Percentiles rank a stretch among this genome's conserved stretches.
Conservation (phyloP, 768 basidiomycete species). For the Trametes coccinea region DNA sequence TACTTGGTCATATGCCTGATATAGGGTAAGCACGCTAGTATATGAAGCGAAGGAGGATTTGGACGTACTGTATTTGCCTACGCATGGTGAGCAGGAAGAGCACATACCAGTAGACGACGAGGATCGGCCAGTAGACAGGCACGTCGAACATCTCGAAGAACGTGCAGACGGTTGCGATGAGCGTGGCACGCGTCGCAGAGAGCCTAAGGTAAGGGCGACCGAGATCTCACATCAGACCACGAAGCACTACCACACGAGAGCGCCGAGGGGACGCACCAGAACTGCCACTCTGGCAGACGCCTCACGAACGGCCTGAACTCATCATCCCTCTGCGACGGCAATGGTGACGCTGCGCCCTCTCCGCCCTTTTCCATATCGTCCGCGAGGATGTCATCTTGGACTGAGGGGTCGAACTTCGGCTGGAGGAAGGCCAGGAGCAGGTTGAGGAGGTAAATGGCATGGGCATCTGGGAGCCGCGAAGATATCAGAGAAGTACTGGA, state of each 20-base stretch:
- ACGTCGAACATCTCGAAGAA: slow-evolving; percentile 88
- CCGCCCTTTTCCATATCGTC: slow-evolving; percentile 96
- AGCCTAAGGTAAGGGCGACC: slow-evolving; percentile 54
- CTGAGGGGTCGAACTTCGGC: slow-evolving; percentile 95
- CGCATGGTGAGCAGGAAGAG: slow-evolving; percentile 95
- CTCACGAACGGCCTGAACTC: slow-evolving; percentile 98
- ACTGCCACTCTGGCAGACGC: slow-evolving; percentile 94
- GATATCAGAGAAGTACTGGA: not conserved
- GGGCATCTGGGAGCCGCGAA: slow-evolving; percentile 58
- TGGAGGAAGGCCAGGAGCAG: slow-evolving; percentile 96
- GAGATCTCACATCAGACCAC: not conserved
- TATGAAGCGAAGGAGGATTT: no score
- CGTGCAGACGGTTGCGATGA: slow-evolving; percentile 79
- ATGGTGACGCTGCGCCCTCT: slow-evolving; percentile 49
- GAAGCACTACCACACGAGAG: not conserved
- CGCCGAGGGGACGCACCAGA: slow-evolving; percentile 60
- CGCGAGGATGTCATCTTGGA: slow-evolving; percentile 90
- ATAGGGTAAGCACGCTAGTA: no score
- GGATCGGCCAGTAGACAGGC: slow-evolving; percentile 99
- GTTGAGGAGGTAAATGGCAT: slow-evolving; percentile 94
- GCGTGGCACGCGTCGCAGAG: slow-evolving; percentile 85
- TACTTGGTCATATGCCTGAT: no score
- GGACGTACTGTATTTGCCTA: slow-evolving; percentile 87
- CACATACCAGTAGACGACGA: slow-evolving; percentile 95
- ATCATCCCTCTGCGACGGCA: slow-evolving; percentile 78